These are phyloP conservation scores for Monilinia laxa DNA, from an alignment of 2,329 filamentous ascomycete species.

Conservation along the genomic window DNA sequence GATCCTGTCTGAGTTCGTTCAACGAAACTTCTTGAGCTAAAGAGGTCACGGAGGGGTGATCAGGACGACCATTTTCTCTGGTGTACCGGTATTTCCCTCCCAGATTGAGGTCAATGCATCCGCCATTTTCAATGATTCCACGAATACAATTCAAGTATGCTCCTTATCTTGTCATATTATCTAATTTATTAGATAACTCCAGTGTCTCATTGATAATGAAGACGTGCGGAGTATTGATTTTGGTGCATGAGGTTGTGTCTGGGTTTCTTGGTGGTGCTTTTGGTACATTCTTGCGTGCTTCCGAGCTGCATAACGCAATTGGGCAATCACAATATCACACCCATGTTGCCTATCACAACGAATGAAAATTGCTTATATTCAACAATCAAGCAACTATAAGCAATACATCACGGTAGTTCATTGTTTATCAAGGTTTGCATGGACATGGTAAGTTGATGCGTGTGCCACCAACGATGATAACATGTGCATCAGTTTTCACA, in stretches of 20 bases:
- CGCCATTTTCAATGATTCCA: neutral
- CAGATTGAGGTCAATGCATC: neutral
- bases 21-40: neutral
- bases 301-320: conserved; percentile 1
- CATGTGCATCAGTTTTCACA: conserved; percentile 8
- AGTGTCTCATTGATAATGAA: neutral
- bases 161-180: neutral
- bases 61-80: neutral
- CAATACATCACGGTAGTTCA: neutral
- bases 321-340: neutral
- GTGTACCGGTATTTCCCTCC: neutral
- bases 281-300: conserved; percentile 11
- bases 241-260: neutral
- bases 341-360: neutral
- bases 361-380: neutral
- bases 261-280: conserved; percentile 8
- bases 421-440: neutral
- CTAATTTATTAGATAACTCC: neutral
- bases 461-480: neutral
- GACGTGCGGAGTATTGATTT: neutral
- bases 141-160: neutral
- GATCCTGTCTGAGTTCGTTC: neutral
- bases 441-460: neutral
- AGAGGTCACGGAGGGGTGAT: neutral
- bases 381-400: conserved; percentile 4